These are phyloP conservation scores for Citrus sinensis DNA, from an alignment of 345 rosid species.

Conservation along the genomic window DNA sequence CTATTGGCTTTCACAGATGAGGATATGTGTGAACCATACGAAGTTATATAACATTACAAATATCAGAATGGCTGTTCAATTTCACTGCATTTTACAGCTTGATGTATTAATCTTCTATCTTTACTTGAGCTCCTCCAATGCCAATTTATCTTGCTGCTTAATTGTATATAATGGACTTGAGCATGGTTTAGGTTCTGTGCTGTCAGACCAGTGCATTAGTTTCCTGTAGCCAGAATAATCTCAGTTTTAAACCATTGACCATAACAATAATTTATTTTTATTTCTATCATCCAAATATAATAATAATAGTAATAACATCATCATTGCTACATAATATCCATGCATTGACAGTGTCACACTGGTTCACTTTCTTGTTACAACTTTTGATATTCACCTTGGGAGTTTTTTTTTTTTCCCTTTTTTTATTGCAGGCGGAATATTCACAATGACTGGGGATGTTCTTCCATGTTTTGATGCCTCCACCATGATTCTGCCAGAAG, in stretches of 20 bases:
- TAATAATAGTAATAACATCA: no score
- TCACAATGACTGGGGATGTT: constrained; percentile 98
- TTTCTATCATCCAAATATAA: neutral
- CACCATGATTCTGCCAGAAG: constrained; percentile 66
- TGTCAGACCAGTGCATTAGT: neutral
- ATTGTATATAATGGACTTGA: neutral
- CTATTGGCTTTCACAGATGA: neutral
- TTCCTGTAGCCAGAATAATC: neutral
- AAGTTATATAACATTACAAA: neutral
- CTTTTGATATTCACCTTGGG: constrained; percentile 1
- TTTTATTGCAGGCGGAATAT: constrained; percentile 64
- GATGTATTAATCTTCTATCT: neutral
- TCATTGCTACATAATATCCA: neutral
- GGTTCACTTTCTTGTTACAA: neutral
- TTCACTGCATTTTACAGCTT: neutral
- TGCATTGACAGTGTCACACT: neutral
- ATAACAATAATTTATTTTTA: neutral
- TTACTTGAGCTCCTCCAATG: neutral
- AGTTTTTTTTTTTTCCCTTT: neutral
- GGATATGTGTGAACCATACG: neutral
- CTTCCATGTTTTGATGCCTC: constrained; percentile 97
- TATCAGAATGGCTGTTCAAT: neutral
- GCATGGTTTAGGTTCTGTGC: neutral
- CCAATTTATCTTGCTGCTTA: neutral
- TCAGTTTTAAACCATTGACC: neutral